These are phyloP conservation scores for Pelargonium australe DNA, from an alignment of 441 rosid species.

Conservation along the genomic window DNA sequence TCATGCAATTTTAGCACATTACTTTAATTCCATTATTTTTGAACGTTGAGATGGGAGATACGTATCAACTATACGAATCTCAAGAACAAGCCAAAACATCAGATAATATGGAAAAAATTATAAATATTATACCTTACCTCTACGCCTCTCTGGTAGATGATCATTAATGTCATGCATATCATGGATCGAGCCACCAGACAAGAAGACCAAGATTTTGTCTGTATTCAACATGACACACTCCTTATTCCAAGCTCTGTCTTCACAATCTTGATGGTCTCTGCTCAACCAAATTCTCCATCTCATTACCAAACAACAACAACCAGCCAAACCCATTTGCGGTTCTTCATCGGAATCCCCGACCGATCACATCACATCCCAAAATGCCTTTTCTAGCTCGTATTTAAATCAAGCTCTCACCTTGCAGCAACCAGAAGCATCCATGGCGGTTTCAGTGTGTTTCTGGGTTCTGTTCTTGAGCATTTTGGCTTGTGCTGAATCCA, in stretches of 20 bases:
- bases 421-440: constrained; percentile 9
- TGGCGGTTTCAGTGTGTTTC: constrained; percentile 31
- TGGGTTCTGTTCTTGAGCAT: constrained; percentile 22
- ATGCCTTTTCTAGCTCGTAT: neutral
- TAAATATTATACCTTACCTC: too few relatives aligned
- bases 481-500: constrained; percentile 44
- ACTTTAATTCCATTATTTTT: too few relatives aligned
- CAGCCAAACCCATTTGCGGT: constrained; percentile 7
- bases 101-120: too few relatives aligned
- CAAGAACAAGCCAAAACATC: too few relatives aligned
- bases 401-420: neutral
- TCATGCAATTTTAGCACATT: too few relatives aligned
- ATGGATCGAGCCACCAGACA: neutral
- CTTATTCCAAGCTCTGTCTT: constrained; percentile 4
- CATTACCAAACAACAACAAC: constrained; percentile 4
- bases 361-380: neutral
- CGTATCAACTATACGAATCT: too few relatives aligned
- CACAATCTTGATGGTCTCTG: neutral
- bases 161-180: neutral
- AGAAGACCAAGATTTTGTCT: constrained; percentile 3
- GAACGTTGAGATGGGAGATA: too few relatives aligned
- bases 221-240: neutral
- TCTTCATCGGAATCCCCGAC: constrained; percentile 1
- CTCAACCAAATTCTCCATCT: neutral
- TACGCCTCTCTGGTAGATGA: neutral